Percentiles rank a stretch among this genome's conserved stretches.
Conservation (phyloP, 805 yeast species). For the Yarrowia divulgata region DNA sequence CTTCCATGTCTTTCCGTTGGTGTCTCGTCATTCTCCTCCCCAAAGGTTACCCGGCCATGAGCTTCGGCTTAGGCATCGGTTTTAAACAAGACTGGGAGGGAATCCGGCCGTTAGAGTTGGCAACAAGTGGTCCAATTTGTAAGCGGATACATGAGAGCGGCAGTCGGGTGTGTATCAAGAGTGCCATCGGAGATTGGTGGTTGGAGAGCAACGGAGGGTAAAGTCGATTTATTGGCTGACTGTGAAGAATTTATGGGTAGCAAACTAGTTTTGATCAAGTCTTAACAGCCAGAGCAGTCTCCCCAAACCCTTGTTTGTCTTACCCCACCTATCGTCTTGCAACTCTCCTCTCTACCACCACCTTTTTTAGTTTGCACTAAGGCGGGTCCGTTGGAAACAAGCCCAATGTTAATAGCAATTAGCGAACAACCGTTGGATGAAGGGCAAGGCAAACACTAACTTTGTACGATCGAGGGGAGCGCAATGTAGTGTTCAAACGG, state of each 20-base stretch:
- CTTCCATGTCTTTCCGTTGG: not conserved
- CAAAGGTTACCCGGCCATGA: conserved; percentile 29
- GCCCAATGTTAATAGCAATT: conserved; percentile 6
- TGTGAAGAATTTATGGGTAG: too few relatives aligned
- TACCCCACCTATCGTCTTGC: too few relatives aligned
- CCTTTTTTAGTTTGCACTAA: conserved; percentile 5
- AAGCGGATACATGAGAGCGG: conserved; percentile 8
- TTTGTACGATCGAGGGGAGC: not conserved
- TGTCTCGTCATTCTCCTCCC: not conserved
- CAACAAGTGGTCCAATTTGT: not conserved
- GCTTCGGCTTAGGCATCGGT: conserved; percentile 34
- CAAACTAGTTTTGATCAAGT: too few relatives aligned
- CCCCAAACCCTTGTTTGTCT: too few relatives aligned
- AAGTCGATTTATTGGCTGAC: too few relatives aligned
- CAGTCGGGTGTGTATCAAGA: not conserved
- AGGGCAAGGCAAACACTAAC: conserved; percentile 21
- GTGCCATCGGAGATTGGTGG: conserved; percentile 2
- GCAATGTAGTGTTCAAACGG: too few relatives aligned
- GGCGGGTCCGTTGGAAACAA: conserved; percentile 28
- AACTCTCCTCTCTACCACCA: not conserved
- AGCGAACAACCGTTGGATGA: conserved; percentile 36
- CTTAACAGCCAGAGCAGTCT: too few relatives aligned
- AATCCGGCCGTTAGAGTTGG: conserved; percentile 10
- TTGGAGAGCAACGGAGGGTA: not conserved
- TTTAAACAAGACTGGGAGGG: conserved; percentile 3